A percentile compares a stretch with the other conserved stretches of the same genome.
phyloP scores from a whole-genome alignment of 139 green algal genomes.

The Picochlorum sp. region DNA sequence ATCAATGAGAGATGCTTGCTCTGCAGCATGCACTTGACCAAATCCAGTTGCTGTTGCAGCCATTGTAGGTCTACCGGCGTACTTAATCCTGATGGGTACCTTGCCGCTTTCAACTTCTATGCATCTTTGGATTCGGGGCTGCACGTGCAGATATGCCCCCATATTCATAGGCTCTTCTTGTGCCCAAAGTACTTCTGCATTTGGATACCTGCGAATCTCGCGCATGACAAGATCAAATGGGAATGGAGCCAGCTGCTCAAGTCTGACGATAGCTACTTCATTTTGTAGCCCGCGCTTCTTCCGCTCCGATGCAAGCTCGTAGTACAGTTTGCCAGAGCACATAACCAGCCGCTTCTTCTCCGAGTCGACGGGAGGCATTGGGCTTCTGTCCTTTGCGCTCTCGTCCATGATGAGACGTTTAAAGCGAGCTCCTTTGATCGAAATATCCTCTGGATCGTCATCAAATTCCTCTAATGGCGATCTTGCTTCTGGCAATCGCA shows the following conservation, averaged over 20 bases:
- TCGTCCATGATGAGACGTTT: conserved; percentile 98
- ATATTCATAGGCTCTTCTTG: conserved; percentile 99
- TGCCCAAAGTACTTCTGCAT: conserved; percentile 77
- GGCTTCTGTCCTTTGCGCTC: conserved; percentile 37
- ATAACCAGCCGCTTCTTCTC: conserved; percentile 75
- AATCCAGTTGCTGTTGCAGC: conserved; percentile 81
- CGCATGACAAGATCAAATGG: conserved; percentile 92
- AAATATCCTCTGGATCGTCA: conserved; percentile 69
- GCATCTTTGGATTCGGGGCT: conserved; percentile 68
- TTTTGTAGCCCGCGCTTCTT: conserved; percentile 48
- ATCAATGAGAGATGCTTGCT: conserved; percentile 50
- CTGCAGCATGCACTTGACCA: conserved; percentile 60
- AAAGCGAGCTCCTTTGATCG: conserved; percentile 82
- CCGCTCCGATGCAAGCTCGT: conserved; percentile 86
- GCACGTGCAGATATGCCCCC: conserved; percentile 83
- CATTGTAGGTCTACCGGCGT: conserved; percentile 48
- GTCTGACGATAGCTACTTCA: conserved; percentile 71
- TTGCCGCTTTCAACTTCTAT: conserved; percentile 25
- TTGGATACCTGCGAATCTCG: conserved; percentile 89
- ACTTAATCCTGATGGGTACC: conserved; percentile 42
- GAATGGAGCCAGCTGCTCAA: conserved; percentile 95
- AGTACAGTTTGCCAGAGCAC: conserved; percentile 96
- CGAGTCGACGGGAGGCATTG: conserved; percentile 46
- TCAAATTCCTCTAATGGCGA: conserved; percentile 82
- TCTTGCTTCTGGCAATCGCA: conserved; percentile 81